Percentiles rank a stretch among this genome's conserved stretches.
Evolutionary conservation across 108 stramenopile genomes (phyloP).

Genomic region (Cyclotella distinguenda): DNA sequence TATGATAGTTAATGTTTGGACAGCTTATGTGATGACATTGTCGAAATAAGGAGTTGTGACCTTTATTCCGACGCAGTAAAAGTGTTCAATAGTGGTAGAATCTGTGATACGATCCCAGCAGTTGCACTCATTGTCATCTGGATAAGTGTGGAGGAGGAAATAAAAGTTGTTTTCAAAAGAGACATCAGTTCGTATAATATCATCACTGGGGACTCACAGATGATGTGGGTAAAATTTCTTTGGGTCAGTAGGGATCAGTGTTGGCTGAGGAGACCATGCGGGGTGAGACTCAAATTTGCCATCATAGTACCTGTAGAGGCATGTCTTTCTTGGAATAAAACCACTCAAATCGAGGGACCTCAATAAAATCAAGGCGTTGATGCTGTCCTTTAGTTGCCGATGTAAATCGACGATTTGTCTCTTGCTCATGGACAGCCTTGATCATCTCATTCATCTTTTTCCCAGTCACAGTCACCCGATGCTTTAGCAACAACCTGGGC

Average conservation of each 20-base stretch:
- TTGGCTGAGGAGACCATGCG: background rate
- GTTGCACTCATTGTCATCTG: background rate
- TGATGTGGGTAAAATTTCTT: constrained; percentile 1
- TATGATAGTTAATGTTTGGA: too few relatives aligned
- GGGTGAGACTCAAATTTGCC: constrained; percentile 1
- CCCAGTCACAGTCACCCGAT: constrained; percentile 1
- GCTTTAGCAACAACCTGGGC: background rate
- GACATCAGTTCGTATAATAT: background rate
- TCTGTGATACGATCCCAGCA: too few relatives aligned
- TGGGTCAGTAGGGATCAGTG: background rate
- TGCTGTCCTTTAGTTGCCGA: background rate
- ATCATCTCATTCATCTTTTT: constrained; percentile 5
- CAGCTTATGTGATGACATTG: too few relatives aligned
- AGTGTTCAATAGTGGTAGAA: too few relatives aligned
- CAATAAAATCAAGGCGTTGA: background rate
- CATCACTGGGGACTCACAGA: constrained; percentile 6
- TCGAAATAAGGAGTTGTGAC: too few relatives aligned
- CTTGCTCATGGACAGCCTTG: background rate
- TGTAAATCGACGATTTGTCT: background rate
- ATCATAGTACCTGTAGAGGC: background rate
- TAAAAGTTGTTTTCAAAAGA: background rate
- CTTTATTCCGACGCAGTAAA: too few relatives aligned
- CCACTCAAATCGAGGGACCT: background rate
- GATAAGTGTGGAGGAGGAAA: background rate
- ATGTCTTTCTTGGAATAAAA: background rate